These are phyloP conservation scores for Lentithecium fluviatile DNA, from an alignment of 495 filamentous ascomycete genomes.

Conservation along the genomic window DNA sequence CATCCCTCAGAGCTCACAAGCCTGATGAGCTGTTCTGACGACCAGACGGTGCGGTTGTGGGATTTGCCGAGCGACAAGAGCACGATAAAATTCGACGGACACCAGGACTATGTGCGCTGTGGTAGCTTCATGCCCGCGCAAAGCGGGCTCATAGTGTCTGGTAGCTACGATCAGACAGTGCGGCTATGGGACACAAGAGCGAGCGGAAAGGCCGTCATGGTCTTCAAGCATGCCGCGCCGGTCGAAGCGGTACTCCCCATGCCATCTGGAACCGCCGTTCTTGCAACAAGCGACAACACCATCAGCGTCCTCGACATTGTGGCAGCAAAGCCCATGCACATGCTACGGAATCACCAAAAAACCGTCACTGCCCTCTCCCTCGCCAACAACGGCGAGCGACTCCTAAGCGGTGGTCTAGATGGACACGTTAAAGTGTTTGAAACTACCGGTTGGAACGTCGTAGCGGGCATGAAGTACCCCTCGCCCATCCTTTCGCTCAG, in stretches of 20 bases:
- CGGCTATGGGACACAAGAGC: constrained; percentile 85
- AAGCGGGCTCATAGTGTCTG: constrained; percentile 73
- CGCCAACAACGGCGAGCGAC: constrained; percentile 73
- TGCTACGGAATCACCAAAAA: constrained; percentile 95
- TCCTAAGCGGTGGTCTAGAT: constrained; percentile 85
- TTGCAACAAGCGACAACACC: constrained; percentile 80
- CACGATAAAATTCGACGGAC: constrained; percentile 76
- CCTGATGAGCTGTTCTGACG: constrained; percentile 81
- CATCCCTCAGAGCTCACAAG: constrained; percentile 80
- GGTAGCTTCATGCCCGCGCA: constrained; percentile 83
- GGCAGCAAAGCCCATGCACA: constrained; percentile 78
- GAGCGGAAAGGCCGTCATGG: constrained; percentile 54
- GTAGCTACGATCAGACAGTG: constrained; percentile 92
- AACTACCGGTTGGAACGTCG: constrained; percentile 86
- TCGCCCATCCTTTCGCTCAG: constrained; percentile 80
- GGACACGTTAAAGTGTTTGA: constrained; percentile 97
- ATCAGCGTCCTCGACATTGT: constrained; percentile 94
- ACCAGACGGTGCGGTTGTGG: constrained; percentile 90
- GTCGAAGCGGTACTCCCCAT: constrained; percentile 85
- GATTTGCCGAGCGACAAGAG: constrained; percentile 80
- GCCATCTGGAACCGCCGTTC: constrained; percentile 77
- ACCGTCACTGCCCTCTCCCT: constrained; percentile 80
- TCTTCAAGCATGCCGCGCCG: constrained; percentile 85
- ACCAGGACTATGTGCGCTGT: constrained; percentile 86
- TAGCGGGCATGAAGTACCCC: constrained; percentile 87